These are phyloP conservation scores for Alternaria gaisen DNA, from an alignment of 2,329 filamentous ascomycete genomes.

Conservation along the genomic window DNA sequence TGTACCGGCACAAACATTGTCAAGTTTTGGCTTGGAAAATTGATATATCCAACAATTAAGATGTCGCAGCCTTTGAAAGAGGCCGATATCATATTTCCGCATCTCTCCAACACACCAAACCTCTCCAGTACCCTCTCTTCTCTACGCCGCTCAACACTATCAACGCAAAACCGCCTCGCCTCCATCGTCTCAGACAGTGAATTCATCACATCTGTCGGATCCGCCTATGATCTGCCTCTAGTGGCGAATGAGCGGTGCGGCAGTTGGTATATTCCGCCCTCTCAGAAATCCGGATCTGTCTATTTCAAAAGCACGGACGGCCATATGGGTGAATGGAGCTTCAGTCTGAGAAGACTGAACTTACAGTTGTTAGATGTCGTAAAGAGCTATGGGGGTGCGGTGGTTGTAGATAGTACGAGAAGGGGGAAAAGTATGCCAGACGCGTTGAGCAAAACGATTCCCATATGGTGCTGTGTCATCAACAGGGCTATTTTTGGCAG, in stretches of 20 bases:
- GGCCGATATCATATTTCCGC: conserved; percentile 63
- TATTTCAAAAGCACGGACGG: conserved; percentile 99
- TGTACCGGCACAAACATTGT: background rate
- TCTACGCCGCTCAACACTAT: conserved; percentile 79
- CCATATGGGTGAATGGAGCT: conserved; percentile 88
- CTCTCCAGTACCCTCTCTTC: conserved; percentile 69
- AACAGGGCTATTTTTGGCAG: conserved; percentile 81
- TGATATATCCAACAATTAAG: background rate
- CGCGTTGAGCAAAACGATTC: conserved; percentile 90
- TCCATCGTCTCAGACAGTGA: conserved; percentile 80
- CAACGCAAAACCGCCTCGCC: conserved; percentile 79
- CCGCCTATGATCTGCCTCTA: conserved; percentile 70
- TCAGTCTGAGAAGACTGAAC: conserved; percentile 86
- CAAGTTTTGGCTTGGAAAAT: background rate
- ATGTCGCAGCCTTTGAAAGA: conserved; percentile 42
- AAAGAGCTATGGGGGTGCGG: conserved; percentile 73
- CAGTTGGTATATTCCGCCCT: conserved; percentile 86
- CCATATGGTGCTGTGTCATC: conserved; percentile 90
- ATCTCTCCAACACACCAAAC: conserved; percentile 70
- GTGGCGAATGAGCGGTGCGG: conserved; percentile 95
- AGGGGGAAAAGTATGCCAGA: conserved; percentile 96
- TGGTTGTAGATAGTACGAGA: conserved; percentile 92
- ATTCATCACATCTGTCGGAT: conserved; percentile 73
- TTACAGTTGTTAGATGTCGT: conserved; percentile 78
- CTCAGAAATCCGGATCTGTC: conserved; percentile 72